Conservation (phyloP, 1,284 basidiomycete genomes). For the Trametes pubescens region DNA sequence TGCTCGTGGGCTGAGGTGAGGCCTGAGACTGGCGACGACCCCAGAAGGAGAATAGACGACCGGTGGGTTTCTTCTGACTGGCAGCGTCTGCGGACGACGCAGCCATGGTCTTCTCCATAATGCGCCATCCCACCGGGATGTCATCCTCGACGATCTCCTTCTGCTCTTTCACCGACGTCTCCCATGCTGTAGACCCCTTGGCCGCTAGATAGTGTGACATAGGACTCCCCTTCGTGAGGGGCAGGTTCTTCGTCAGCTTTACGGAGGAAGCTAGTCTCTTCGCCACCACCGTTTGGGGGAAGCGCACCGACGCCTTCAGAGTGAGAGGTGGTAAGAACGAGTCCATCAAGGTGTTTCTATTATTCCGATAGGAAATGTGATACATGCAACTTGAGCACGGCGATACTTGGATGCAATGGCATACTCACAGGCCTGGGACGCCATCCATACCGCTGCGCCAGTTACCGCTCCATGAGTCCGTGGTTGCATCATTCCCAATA, state of each 20-base stretch:
- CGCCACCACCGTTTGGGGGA: slow-evolving; percentile 60
- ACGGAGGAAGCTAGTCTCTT: slow-evolving; percentile 67
- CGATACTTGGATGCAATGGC: slow-evolving; percentile 3
- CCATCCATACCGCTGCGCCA: slow-evolving; percentile 54
- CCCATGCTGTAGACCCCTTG: slow-evolving; percentile 78
- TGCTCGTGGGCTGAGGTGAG: slow-evolving; percentile 13
- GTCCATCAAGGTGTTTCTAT: slow-evolving; percentile 38
- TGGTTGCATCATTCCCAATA: slow-evolving; percentile 26
- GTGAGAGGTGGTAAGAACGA: slow-evolving; percentile 42
- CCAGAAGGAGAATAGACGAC: slow-evolving; percentile 77
- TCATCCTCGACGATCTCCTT: slow-evolving; percentile 59
- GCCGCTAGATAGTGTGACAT: slow-evolving; percentile 69
- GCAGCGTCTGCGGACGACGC: slow-evolving; percentile 41
- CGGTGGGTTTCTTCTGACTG: slow-evolving; percentile 55
- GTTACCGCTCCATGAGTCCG: slow-evolving; percentile 40
- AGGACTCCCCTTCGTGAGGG: slow-evolving; percentile 63
- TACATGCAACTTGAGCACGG: slow-evolving; percentile 10
- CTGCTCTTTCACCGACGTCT: slow-evolving; percentile 65
- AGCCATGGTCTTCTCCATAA: slow-evolving; percentile 54
- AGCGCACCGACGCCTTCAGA: slow-evolving; percentile 49
- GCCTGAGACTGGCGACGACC: slow-evolving; percentile 50
- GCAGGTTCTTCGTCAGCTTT: slow-evolving; percentile 65
- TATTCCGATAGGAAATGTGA: background rate
- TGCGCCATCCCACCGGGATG: slow-evolving; percentile 71
- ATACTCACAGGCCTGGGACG: slow-evolving; percentile 65